Evolutionary conservation across 129 eudicot species (phyloP).

Genomic region (Deinandra increscens): DNA sequence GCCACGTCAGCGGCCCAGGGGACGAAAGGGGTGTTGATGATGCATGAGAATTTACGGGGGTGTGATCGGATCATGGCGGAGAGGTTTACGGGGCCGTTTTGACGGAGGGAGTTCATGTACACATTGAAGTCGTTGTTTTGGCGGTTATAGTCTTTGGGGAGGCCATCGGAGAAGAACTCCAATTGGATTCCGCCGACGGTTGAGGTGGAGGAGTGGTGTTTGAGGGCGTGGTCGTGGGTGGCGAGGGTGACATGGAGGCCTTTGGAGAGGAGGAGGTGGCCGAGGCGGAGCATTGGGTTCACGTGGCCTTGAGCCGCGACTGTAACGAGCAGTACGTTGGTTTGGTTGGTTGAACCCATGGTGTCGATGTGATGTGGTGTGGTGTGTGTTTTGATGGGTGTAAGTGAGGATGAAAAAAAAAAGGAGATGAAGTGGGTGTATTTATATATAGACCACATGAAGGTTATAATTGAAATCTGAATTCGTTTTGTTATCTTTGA

Average conservation of each 20-base stretch:
- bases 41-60: constrained; percentile 36
- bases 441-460: neutral
- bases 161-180: constrained; percentile 49
- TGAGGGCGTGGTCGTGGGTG: constrained; percentile 26
- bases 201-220: constrained; percentile 1
- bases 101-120: constrained; percentile 31
- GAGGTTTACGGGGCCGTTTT: constrained; percentile 34
- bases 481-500: neutral
- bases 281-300: constrained; percentile 33
- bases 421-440: neutral
- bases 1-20: constrained; percentile 60
- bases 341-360: constrained; percentile 28
- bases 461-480: too few relatives aligned
- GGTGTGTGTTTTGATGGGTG: neutral
- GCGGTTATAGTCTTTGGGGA: constrained; percentile 38
- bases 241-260: constrained; percentile 36
- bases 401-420: neutral
- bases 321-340: constrained; percentile 26
- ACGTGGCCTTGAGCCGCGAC: constrained; percentile 33
- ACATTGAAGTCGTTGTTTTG: constrained; percentile 9
- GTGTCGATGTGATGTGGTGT: too few relatives aligned
- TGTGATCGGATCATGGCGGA: constrained; percentile 28
- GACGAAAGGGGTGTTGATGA: constrained; percentile 46
- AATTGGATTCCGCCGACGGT: constrained; percentile 36
- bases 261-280: constrained; percentile 25